Percentiles rank a stretch among this genome's conserved stretches.
Evolutionary conservation across 495 filamentous ascomycete species (phyloP).

Genomic region (Coniosporium apollinis): DNA sequence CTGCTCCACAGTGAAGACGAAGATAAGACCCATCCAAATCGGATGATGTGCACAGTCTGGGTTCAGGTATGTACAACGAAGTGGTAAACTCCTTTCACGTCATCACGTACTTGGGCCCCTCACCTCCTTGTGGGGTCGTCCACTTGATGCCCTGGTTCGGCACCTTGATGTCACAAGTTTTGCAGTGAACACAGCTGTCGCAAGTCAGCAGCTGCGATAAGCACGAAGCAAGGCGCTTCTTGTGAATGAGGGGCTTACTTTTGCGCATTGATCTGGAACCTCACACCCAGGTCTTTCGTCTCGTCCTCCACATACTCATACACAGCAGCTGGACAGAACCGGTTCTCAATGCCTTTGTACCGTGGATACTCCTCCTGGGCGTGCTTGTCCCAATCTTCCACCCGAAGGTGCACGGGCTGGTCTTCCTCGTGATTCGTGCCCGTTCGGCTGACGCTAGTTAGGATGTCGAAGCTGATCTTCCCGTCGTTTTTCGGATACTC

Average conservation of each 20-base stretch:
- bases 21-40: too few species aligned
- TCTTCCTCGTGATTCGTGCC: conserved; percentile 99
- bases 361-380: conserved; percentile 62
- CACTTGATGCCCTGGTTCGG: conserved; percentile 84
- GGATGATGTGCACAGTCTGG: too few species aligned
- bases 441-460: conserved; percentile 84
- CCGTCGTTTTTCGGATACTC: conserved; percentile 95
- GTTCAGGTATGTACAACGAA: too few species aligned
- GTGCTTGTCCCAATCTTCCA: conserved; percentile 87
- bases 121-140: conserved; percentile 79
- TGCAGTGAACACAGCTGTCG: conserved; percentile 89
- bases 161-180: conserved; percentile 98
- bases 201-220: conserved; percentile 10
- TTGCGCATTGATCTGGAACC: conserved; percentile 96
- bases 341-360: conserved; percentile 86
- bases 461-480: conserved; percentile 83
- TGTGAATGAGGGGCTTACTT: conserved; percentile 56
- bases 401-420: conserved; percentile 89
- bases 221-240: background rate
- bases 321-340: conserved; percentile 98
- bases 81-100: conserved; percentile 40
- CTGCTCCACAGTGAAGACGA: too few species aligned
- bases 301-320: conserved; percentile 97
- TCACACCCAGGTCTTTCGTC: conserved; percentile 61
- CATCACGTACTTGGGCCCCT: conserved; percentile 93